A percentile compares a stretch with the other conserved stretches of the same genome.
phyloP scores from a whole-genome alignment of 768 basidiomycete genomes.

The Pisolithus orientalis region DNA sequence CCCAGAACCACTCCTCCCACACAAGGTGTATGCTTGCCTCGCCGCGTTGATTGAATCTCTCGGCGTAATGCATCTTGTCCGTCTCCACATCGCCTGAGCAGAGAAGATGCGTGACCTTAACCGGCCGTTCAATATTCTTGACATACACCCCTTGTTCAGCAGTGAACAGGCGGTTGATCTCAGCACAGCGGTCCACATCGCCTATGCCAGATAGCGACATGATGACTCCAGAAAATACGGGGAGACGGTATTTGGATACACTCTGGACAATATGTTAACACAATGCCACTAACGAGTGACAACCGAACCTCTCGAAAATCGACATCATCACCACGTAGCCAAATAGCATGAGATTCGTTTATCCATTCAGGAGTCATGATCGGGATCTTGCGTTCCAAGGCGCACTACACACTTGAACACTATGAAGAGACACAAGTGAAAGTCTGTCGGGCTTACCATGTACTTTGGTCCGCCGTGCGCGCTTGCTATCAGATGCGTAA shows the following conservation, averaged over 20 bases:
- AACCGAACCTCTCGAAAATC: slow-evolving; percentile 49
- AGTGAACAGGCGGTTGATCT: slow-evolving; percentile 58
- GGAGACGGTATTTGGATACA: slow-evolving; percentile 54
- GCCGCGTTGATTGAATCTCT: slow-evolving; percentile 61
- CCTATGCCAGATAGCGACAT: slow-evolving; percentile 75
- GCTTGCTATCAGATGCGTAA: slow-evolving; percentile 85
- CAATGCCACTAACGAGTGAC: background rate
- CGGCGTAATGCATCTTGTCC: slow-evolving; percentile 75
- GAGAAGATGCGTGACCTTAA: slow-evolving; percentile 79
- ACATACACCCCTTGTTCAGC: slow-evolving; percentile 62
- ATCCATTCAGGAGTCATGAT: slow-evolving; percentile 81
- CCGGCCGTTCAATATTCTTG: slow-evolving; percentile 71
- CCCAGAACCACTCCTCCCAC: slow-evolving; percentile 99
- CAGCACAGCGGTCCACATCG: slow-evolving; percentile 49
- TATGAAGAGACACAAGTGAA: background rate
- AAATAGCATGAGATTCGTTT: slow-evolving; percentile 57
- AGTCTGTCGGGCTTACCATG: slow-evolving; percentile 37
- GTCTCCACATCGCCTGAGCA: slow-evolving; percentile 62
- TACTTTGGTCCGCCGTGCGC: slow-evolving; percentile 85
- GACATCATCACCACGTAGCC: slow-evolving; percentile 79
- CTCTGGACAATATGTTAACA: slow-evolving; percentile 35
- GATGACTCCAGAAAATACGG: slow-evolving; percentile 63
- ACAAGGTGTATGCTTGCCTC: slow-evolving; percentile 74
- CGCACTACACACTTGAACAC: slow-evolving; percentile 49
- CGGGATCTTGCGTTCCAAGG: slow-evolving; percentile 72